These are phyloP conservation scores for Camelina neglecta DNA, from an alignment of 345 rosid genomes.

Conservation along the genomic window DNA sequence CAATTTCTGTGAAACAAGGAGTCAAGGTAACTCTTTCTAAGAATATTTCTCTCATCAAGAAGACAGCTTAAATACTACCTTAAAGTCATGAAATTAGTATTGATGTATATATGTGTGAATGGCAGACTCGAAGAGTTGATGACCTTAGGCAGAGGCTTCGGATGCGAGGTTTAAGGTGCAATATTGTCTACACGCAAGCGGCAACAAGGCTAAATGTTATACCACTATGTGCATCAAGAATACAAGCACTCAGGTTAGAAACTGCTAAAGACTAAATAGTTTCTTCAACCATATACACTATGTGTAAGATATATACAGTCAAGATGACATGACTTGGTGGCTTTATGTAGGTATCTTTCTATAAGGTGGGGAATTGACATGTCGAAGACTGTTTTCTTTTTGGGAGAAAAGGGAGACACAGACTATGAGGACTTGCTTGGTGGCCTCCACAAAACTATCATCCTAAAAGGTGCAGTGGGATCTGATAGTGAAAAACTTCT, in stretches of 20 bases:
- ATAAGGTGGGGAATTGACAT: constrained; percentile 82
- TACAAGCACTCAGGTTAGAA: constrained; percentile 78
- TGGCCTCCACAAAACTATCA: constrained; percentile 73
- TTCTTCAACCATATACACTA: constrained; percentile 17
- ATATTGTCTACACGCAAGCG: constrained; percentile 61
- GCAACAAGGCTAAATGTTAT: constrained; percentile 72
- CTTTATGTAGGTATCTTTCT: constrained; percentile 72
- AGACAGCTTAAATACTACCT: constrained; percentile 10
- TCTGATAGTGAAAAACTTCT: constrained; percentile 67
- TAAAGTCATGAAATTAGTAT: constrained; percentile 15
- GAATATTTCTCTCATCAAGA: constrained; percentile 6
- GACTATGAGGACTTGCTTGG: constrained; percentile 72
- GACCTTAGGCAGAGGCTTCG: constrained; percentile 79
- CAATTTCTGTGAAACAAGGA: constrained; percentile 69
- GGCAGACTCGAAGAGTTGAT: constrained; percentile 66
- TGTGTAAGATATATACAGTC: not conserved
- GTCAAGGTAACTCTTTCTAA: constrained; percentile 52
- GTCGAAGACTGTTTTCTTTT: constrained; percentile 60
- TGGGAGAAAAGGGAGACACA: constrained; percentile 86
- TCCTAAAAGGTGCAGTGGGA: constrained; percentile 62
- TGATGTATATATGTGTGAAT: constrained; percentile 33
- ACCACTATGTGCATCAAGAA: constrained; percentile 84
- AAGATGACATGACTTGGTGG: constrained; percentile 26
- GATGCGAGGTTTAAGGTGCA: constrained; percentile 87
- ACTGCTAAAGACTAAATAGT: constrained; percentile 4